phyloP scores from a whole-genome alignment of 192 early-diverging fungal species.

The Coemansia sp. region DNA sequence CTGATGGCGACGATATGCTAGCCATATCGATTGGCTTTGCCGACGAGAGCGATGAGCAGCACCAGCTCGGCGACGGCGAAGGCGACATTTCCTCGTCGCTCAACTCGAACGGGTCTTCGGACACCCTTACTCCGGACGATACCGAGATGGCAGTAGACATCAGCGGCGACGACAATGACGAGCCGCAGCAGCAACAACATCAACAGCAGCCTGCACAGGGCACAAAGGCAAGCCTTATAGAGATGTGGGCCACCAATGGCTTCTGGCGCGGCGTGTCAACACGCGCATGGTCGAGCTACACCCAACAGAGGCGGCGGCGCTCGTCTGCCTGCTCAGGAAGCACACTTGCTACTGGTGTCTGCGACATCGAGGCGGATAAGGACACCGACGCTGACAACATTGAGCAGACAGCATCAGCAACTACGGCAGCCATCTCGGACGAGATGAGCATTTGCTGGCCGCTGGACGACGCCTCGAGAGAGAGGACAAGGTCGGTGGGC shows the following conservation, averaged over 20 bases:
- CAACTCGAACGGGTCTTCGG: slow-evolving; percentile 23
- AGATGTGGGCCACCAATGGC: slow-evolving; percentile 31
- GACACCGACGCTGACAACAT: neutral
- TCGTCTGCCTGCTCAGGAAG: slow-evolving; percentile 24
- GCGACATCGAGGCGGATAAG: neutral
- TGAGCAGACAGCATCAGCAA: neutral
- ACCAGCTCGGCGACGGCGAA: neutral
- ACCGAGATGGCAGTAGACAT: neutral
- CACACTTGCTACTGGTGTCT: slow-evolving; percentile 12
- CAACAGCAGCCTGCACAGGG: slow-evolving; percentile 3
- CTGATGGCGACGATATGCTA: neutral
- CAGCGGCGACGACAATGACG: neutral
- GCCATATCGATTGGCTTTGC: slow-evolving; percentile 4
- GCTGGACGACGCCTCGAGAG: slow-evolving; percentile 19
- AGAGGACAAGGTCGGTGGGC: slow-evolving; percentile 16
- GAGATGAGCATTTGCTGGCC: slow-evolving; percentile 49
- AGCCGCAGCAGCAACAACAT: neutral
- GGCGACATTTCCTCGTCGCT: slow-evolving; percentile 37
- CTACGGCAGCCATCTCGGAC: slow-evolving; percentile 16
- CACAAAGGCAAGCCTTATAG: slow-evolving; percentile 25
- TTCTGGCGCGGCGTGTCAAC: slow-evolving; percentile 34
- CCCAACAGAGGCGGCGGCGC: slow-evolving; percentile 14
- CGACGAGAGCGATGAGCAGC: neutral
- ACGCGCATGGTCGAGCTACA: slow-evolving; percentile 13
- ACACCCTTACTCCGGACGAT: slow-evolving; percentile 13